Evolutionary conservation across 2,329 filamentous ascomycete species (phyloP), one percentile per base, ranked within the genome.

Genomic region (Bipolaris sorokiniana): DNA sequence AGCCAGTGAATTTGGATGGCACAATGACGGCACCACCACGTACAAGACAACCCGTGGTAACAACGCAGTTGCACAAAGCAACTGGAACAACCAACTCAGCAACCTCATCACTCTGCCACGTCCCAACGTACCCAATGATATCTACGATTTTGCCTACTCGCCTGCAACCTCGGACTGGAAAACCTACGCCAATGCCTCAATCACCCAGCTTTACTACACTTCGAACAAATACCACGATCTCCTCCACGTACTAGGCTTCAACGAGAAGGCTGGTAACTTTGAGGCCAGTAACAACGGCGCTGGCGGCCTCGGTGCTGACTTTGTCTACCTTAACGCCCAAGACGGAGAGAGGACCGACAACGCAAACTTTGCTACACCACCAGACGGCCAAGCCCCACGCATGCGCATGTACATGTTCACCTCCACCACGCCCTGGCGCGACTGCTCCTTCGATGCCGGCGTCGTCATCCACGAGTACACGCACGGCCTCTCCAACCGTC

Each of bases 331-430:
- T 37, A 84, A 85, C 59, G 73, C 83, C 0, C 85, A 88, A 63
- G 85, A 87, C 54, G 84, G 83, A 28, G 49, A 49, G 5, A 80
- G 78, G 15, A 78, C 74, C 1, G 84, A 87, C 76, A 87, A 87
- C 58, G 85, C 85, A 55, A 81, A 84, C 73, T 86, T 87, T 59
- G 78, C 80, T 5, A 84, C 84, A 0, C 83, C 67, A 16, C 67
- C 67, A 1, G 67, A 70, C 37, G 67, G 67, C 7, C 69, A 76
- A 40, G 71, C 74, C 2, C 81, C 80, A 13, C 79, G 83, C 28
- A 87, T 88, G 85, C 71, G 82, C 20, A 86, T 87, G 84, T 86
- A 82, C 67, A 71, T 87, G 46, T 88, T 83, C 82, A 81, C 77
- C 7, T 62, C 64, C 9, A 78, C 81, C 6, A 80, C 71, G 0